phyloP scores from a whole-genome alignment of 2,329 filamentous ascomycete genomes.

The Clathrospora elynae region DNA sequence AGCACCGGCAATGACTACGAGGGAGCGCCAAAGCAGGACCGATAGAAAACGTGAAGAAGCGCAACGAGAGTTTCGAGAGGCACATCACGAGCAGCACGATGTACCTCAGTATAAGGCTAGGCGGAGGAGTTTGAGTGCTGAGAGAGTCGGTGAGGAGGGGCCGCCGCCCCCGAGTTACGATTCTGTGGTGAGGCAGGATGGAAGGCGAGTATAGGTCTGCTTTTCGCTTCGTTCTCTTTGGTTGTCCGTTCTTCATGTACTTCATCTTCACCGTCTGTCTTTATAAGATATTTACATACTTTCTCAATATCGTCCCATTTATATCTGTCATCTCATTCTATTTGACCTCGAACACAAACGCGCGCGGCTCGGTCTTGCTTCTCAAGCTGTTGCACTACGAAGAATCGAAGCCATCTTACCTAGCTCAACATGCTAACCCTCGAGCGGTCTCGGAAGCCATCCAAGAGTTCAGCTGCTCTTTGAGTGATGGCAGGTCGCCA shows the following conservation, averaged over 20 bases:
- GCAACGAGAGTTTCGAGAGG: constrained; percentile 9
- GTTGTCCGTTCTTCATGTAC: neutral
- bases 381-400: neutral
- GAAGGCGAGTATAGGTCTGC: constrained; percentile 1
- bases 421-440: neutral
- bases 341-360: neutral
- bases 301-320: too few relatives aligned
- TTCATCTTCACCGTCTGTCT: too few relatives aligned
- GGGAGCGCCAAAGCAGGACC: constrained; percentile 1
- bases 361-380: too few relatives aligned
- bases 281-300: too few relatives aligned
- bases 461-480: constrained; percentile 10
- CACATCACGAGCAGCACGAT: constrained; percentile 12
- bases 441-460: constrained; percentile 8
- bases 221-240: neutral
- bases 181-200: constrained; percentile 12
- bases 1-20: constrained; percentile 10
- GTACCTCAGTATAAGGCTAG: constrained; percentile 7
- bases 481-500: neutral
- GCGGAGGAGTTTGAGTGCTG: constrained; percentile 21
- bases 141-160: constrained; percentile 17
- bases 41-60: constrained; percentile 22
- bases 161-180: constrained; percentile 23
- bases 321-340: neutral
- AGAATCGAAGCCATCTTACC: too few relatives aligned